These are phyloP conservation scores for Gossypium schwendimanii DNA, from an alignment of 441 rosid species.

Conservation along the genomic window DNA sequence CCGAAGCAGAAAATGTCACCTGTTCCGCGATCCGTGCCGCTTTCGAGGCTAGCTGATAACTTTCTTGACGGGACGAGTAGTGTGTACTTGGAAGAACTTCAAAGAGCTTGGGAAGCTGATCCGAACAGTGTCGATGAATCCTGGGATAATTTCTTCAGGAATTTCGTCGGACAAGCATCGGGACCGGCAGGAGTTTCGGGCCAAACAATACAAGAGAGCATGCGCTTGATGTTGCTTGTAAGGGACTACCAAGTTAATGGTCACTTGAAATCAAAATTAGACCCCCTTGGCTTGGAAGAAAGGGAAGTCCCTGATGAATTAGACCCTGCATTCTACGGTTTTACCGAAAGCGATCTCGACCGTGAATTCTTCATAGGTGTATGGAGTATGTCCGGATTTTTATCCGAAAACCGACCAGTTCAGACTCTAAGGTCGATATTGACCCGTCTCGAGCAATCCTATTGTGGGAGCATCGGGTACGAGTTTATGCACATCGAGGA, in stretches of 20 bases:
- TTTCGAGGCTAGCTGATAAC: slow-evolving; percentile 56
- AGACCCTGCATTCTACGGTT: slow-evolving; percentile 53
- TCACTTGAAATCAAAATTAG: slow-evolving; percentile 62
- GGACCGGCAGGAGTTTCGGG: slow-evolving; percentile 62
- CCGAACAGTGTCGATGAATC: slow-evolving; percentile 63
- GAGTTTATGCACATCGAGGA: slow-evolving; percentile 73
- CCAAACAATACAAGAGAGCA: slow-evolving; percentile 68
- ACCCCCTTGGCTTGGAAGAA: slow-evolving; percentile 53
- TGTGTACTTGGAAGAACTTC: slow-evolving; percentile 72
- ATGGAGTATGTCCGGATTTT: slow-evolving; percentile 67
- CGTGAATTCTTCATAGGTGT: slow-evolving; percentile 65
- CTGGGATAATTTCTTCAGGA: slow-evolving; percentile 70
- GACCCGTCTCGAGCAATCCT: slow-evolving; percentile 66
- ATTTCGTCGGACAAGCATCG: slow-evolving; percentile 57
- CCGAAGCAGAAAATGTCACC: slow-evolving; percentile 41
- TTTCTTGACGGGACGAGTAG: slow-evolving; percentile 66
- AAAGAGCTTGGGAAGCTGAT: slow-evolving; percentile 68
- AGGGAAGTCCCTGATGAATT: slow-evolving; percentile 48
- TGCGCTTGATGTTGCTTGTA: slow-evolving; percentile 54
- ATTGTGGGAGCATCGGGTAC: slow-evolving; percentile 59
- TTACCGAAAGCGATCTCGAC: slow-evolving; percentile 57
- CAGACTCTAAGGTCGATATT: slow-evolving; percentile 63
- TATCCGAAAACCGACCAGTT: slow-evolving; percentile 66
- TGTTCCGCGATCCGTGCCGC: slow-evolving; percentile 51
- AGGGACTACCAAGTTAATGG: slow-evolving; percentile 78